A percentile compares a stretch with the other conserved stretches of the same genome.
Evolutionary conservation across 768 basidiomycete species (phyloP).

Genomic region (Brasilioporus rufonigricans): DNA sequence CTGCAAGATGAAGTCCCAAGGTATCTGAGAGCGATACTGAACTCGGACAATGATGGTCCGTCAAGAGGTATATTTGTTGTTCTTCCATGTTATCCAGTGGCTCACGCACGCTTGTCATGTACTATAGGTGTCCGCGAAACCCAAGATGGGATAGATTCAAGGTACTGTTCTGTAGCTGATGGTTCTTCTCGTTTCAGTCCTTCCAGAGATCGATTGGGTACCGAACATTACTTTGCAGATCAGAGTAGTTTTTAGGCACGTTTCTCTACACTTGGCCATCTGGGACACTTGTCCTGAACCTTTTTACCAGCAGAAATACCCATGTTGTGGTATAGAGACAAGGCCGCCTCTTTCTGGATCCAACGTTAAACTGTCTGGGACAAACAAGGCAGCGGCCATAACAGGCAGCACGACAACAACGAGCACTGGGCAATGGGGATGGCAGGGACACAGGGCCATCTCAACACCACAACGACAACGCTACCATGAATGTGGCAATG

Average conservation of each 20-base stretch:
- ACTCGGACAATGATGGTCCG: slow-evolving; percentile 18
- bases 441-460: too few species aligned
- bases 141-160: slow-evolving; percentile 16
- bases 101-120: background rate
- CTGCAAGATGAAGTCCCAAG: slow-evolving; percentile 29
- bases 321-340: slow-evolving; percentile 11
- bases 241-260: slow-evolving; percentile 17
- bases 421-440: too few species aligned
- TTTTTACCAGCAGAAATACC: slow-evolving; percentile 18
- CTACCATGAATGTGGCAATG: too few species aligned
- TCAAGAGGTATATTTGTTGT: slow-evolving; percentile 11
- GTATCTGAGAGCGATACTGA: slow-evolving; percentile 39
- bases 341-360: slow-evolving; percentile 14
- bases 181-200: slow-evolving; percentile 12
- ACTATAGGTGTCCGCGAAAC: slow-evolving; percentile 17
- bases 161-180: slow-evolving; percentile 18
- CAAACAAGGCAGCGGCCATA: too few species aligned
- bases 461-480: too few species aligned
- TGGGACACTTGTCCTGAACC: background rate
- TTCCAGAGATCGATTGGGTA: slow-evolving; percentile 15
- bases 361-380: slow-evolving; percentile 29
- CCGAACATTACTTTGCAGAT: slow-evolving; percentile 22
- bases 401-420: too few species aligned
- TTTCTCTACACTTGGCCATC: background rate
- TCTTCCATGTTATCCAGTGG: background rate